Conservation (phyloP, 1,284 basidiomycete genomes). For the Neolentinus lepideus region DNA sequence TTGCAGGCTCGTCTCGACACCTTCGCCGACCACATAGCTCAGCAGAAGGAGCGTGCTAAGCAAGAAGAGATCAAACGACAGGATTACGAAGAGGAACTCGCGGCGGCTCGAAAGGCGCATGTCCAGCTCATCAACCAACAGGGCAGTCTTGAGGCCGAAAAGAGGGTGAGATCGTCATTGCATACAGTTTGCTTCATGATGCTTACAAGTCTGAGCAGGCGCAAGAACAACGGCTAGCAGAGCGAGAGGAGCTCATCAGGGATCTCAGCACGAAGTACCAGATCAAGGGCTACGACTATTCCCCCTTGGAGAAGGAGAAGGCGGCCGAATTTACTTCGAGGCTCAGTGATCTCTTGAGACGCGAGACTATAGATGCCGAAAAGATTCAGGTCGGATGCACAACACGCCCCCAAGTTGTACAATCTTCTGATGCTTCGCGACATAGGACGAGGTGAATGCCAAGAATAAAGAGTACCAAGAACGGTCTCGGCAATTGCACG, state of each 20-base stretch:
- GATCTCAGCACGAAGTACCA: constrained; percentile 63
- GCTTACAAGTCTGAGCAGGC: constrained; percentile 36
- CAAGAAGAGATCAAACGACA: constrained; percentile 43
- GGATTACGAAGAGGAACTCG: constrained; percentile 58
- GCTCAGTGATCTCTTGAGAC: constrained; percentile 50
- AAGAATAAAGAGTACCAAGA: constrained; percentile 55
- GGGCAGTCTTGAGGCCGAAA: constrained; percentile 58
- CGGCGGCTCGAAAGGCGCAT: constrained; percentile 44
- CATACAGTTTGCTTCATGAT: neutral
- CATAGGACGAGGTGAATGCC: constrained; percentile 40
- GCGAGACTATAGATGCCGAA: constrained; percentile 49
- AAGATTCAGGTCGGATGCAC: constrained; percentile 44
- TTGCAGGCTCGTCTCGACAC: constrained; percentile 62
- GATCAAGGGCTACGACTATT: constrained; percentile 69
- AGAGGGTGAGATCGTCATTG: constrained; percentile 37
- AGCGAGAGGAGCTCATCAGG: constrained; percentile 71
- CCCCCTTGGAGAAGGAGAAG: constrained; percentile 58
- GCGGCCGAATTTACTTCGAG: constrained; percentile 64
- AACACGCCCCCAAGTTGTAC: neutral
- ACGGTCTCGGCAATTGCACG: constrained; percentile 44
- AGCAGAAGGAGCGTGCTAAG: constrained; percentile 43
- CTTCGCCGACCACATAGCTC: constrained; percentile 62
- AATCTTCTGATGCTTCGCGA: neutral
- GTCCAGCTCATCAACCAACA: constrained; percentile 50
- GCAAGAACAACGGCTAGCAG: constrained; percentile 66